Evolutionary conservation across 1,139 yeast genomes (phyloP).

Genomic region (Yamadazyma membranifaciens): DNA sequence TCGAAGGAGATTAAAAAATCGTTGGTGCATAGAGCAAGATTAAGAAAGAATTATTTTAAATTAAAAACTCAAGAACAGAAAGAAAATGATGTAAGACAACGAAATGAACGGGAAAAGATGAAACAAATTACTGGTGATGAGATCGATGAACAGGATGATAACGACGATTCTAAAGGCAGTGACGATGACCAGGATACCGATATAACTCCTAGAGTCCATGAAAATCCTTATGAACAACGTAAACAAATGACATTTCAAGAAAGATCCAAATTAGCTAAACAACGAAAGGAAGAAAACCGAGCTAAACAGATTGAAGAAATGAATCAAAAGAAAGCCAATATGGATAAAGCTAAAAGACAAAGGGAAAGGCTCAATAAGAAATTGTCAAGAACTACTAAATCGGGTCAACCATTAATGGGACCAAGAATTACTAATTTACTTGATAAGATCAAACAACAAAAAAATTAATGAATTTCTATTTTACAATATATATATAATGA

Average conservation of each 20-base stretch:
- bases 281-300: slow-evolving; percentile 40
- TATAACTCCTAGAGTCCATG: slow-evolving; percentile 6
- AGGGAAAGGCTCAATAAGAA: slow-evolving; percentile 48
- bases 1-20: slow-evolving; percentile 69
- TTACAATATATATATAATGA: slow-evolving; percentile 1
- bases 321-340: slow-evolving; percentile 21
- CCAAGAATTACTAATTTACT: slow-evolving; percentile 78
- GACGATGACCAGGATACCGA: slow-evolving; percentile 14
- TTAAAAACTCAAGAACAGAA: slow-evolving; percentile 60
- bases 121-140: slow-evolving; percentile 7
- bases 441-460: slow-evolving; percentile 67
- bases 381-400: slow-evolving; percentile 57
- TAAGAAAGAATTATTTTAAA: slow-evolving; percentile 80
- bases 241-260: slow-evolving; percentile 38
- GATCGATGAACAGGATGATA: slow-evolving; percentile 5
- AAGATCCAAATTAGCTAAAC: slow-evolving; percentile 44
- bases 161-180: slow-evolving; percentile 1
- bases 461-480: slow-evolving; percentile 5
- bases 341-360: slow-evolving; percentile 24
- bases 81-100: slow-evolving; percentile 37
- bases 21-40: slow-evolving; percentile 76
- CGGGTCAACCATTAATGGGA: slow-evolving; percentile 91
- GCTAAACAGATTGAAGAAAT: slow-evolving; percentile 27
- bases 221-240: slow-evolving; percentile 6
- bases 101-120: slow-evolving; percentile 6